A percentile compares a stretch with the other conserved stretches of the same genome.
phyloP scores from a whole-genome alignment of 2,329 filamentous ascomycete species.

The Xylariaceae sp. region DNA sequence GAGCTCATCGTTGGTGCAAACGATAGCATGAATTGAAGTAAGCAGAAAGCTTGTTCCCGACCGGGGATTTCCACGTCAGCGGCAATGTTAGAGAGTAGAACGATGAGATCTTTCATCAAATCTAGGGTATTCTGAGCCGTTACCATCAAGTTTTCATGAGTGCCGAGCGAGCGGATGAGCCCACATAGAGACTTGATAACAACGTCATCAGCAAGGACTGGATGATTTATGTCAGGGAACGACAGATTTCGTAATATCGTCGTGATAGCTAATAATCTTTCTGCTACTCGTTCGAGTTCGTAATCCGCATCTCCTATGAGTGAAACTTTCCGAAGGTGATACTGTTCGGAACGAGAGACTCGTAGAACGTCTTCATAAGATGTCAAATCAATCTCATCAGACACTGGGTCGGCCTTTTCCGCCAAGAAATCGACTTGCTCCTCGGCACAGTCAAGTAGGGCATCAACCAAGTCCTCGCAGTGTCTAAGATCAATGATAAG shows the following conservation, averaged over 20 bases:
- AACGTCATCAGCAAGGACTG: slow-evolving; percentile 66
- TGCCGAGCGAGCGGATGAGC: slow-evolving; percentile 82
- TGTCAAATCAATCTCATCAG: slow-evolving; percentile 76
- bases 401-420: slow-evolving; percentile 79
- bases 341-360: slow-evolving; percentile 69
- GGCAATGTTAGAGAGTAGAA: slow-evolving; percentile 84
- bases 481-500: slow-evolving; percentile 64
- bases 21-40: slow-evolving; percentile 83
- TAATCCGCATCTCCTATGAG: slow-evolving; percentile 74
- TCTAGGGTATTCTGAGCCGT: slow-evolving; percentile 83
- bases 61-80: slow-evolving; percentile 76
- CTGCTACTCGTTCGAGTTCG: slow-evolving; percentile 79
- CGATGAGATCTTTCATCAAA: slow-evolving; percentile 93
- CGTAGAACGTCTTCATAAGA: slow-evolving; percentile 86
- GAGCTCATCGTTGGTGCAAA: slow-evolving; percentile 81
- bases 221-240: slow-evolving; percentile 72
- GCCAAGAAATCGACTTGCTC: slow-evolving; percentile 81
- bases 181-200: slow-evolving; percentile 82
- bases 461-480: slow-evolving; percentile 86
- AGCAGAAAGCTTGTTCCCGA: slow-evolving; percentile 79
- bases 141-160: slow-evolving; percentile 79
- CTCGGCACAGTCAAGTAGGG: slow-evolving; percentile 84
- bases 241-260: slow-evolving; percentile 92
- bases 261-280: slow-evolving; percentile 83
- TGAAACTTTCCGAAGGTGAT: slow-evolving; percentile 66